These are phyloP conservation scores for Hemisphaericaspora subhashii DNA, from an alignment of 1,139 yeast genomes.

Conservation along the genomic window DNA sequence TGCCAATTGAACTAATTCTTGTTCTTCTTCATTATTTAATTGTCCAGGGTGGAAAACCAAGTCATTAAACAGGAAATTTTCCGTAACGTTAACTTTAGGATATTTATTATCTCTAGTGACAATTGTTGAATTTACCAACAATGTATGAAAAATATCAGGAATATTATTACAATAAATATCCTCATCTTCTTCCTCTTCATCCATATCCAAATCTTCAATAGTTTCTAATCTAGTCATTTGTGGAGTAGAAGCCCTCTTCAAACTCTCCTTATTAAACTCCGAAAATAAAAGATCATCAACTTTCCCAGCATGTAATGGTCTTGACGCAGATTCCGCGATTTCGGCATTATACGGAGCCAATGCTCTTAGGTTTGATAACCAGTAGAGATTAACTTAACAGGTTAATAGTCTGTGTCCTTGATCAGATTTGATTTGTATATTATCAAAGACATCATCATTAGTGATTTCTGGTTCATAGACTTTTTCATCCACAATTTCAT, in stretches of 20 bases:
- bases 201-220: slow-evolving; percentile 14
- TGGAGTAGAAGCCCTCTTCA: slow-evolving; percentile 25
- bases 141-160: slow-evolving; percentile 19
- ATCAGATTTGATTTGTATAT: slow-evolving; percentile 31
- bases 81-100: slow-evolving; percentile 23
- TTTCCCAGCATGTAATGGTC: slow-evolving; percentile 8
- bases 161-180: slow-evolving; percentile 22
- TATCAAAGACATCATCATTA: slow-evolving; percentile 32
- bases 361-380: too few species aligned
- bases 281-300: slow-evolving; percentile 58
- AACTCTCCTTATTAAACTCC: slow-evolving; percentile 37
- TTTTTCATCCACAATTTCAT: slow-evolving; percentile 55
- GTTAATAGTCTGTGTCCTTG: too few species aligned
- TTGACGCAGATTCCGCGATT: background rate
- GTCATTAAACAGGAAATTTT: slow-evolving; percentile 16
- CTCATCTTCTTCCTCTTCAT: slow-evolving; percentile 16
- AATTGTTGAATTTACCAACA: slow-evolving; percentile 24
- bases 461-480: slow-evolving; percentile 65
- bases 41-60: slow-evolving; percentile 8
- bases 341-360: slow-evolving; percentile 33
- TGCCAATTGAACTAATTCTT: slow-evolving; percentile 14
- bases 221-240: slow-evolving; percentile 14
- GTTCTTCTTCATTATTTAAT: slow-evolving; percentile 10
- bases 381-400: too few species aligned
- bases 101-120: slow-evolving; percentile 23